Conservation (phyloP, 176 grass and related monocot species). For the Musa beccarii region DNA sequence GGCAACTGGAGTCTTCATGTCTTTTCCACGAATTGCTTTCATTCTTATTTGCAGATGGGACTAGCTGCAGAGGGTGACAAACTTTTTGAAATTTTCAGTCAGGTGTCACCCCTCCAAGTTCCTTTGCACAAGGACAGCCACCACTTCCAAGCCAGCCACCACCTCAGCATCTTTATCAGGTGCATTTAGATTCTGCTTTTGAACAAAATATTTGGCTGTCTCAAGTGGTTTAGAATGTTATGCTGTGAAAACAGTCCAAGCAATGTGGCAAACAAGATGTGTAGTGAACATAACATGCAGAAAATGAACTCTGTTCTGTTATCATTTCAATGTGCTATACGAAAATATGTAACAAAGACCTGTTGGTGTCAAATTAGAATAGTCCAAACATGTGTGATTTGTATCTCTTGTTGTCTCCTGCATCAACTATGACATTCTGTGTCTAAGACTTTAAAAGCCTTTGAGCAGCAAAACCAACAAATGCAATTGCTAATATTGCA, state of each 20-base stretch:
- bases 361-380: no score
- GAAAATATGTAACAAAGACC: no score
- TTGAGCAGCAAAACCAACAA: background rate
- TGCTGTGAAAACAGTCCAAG: background rate
- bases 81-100: slow-evolving; percentile 26
- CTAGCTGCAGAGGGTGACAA: background rate
- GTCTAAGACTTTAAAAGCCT: background rate
- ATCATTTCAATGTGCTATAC: no score
- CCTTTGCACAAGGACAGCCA: slow-evolving; percentile 57
- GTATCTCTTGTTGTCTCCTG: background rate
- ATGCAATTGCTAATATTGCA: background rate
- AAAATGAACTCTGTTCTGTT: background rate
- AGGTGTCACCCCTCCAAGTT: slow-evolving; percentile 51
- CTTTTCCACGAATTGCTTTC: background rate
- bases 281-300: background rate
- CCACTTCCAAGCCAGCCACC: slow-evolving; percentile 8
- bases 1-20: background rate
- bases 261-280: background rate
- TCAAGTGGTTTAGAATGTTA: background rate
- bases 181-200: slow-evolving; percentile 4
- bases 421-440: background rate
- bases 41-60: background rate
- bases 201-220: background rate
- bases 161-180: slow-evolving; percentile 63
- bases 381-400: no score